Evolutionary conservation across 2,329 filamentous ascomycete genomes (phyloP).

Genomic region (Blastomyces gilchristii): DNA sequence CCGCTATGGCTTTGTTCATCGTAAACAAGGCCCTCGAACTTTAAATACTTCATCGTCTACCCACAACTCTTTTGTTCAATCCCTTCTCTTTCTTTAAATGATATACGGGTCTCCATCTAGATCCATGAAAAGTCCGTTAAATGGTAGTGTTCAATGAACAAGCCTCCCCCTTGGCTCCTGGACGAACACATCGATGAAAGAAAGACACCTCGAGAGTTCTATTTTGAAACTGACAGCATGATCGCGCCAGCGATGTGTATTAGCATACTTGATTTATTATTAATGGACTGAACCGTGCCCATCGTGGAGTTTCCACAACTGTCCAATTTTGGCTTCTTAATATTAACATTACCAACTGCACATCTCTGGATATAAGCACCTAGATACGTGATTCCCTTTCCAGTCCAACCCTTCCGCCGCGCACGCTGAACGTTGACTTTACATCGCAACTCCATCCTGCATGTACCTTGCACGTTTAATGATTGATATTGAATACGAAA

Average conservation of each 20-base stretch:
- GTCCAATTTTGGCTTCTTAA: not conserved
- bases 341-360: not conserved
- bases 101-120: not conserved
- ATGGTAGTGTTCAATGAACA: not conserved
- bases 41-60: not conserved
- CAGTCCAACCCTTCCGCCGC: not conserved
- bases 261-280: not conserved
- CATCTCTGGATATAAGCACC: not conserved
- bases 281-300: not conserved
- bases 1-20: not conserved
- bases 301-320: not conserved
- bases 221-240: not conserved
- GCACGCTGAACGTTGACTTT: not conserved
- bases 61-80: not conserved
- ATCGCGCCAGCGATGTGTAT: not conserved
- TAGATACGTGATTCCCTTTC: not conserved
- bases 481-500: not conserved
- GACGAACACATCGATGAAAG: conserved; percentile 6
- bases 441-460: not conserved
- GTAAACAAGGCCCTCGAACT: not conserved
- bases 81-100: not conserved
- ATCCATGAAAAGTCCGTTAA: not conserved
- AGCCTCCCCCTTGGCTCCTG: not conserved
- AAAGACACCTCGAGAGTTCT: not conserved
- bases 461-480: not conserved